These are phyloP conservation scores for Thalassia testudinum DNA, from an alignment of 116 monocot species.

Conservation along the genomic window DNA sequence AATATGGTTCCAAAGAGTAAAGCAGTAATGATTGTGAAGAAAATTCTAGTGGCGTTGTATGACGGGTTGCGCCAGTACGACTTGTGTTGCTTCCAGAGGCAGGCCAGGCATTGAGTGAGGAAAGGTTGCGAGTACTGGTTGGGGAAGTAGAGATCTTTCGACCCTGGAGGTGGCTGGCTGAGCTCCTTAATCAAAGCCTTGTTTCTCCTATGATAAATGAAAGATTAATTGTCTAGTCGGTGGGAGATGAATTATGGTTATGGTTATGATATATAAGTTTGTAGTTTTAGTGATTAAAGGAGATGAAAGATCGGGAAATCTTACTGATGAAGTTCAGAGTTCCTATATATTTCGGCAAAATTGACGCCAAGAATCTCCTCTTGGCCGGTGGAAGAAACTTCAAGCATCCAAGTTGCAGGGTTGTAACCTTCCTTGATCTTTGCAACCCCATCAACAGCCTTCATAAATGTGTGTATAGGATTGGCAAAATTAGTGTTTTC, in stretches of 20 bases:
- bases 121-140: constrained; percentile 15
- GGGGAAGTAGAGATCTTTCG: constrained; percentile 15
- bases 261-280: no score
- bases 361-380: constrained; percentile 37
- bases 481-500: neutral
- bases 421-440: constrained; percentile 53
- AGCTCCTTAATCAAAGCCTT: constrained; percentile 12
- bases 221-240: no score
- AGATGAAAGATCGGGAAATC: no score
- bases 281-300: no score
- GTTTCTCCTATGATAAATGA: constrained; percentile 12
- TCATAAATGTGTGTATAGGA: neutral
- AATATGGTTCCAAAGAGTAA: constrained; percentile 19
- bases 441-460: constrained; percentile 22
- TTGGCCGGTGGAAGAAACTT: constrained; percentile 28
- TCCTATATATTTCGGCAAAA: constrained; percentile 41
- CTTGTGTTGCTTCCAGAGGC: constrained; percentile 24
- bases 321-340: constrained; percentile 28
- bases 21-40: constrained; percentile 14
- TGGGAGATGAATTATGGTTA: no score
- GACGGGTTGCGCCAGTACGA: constrained; percentile 23
- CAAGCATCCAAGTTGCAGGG: constrained; percentile 66
- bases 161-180: constrained; percentile 6
- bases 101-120: constrained; percentile 13
- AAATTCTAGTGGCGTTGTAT: constrained; percentile 12